Percentiles rank a stretch among this genome's conserved stretches.
These are phyloP conservation scores for Leccinellum rugosiceps DNA, from an alignment of 768 basidiomycete genomes.

Conservation along the genomic window DNA sequence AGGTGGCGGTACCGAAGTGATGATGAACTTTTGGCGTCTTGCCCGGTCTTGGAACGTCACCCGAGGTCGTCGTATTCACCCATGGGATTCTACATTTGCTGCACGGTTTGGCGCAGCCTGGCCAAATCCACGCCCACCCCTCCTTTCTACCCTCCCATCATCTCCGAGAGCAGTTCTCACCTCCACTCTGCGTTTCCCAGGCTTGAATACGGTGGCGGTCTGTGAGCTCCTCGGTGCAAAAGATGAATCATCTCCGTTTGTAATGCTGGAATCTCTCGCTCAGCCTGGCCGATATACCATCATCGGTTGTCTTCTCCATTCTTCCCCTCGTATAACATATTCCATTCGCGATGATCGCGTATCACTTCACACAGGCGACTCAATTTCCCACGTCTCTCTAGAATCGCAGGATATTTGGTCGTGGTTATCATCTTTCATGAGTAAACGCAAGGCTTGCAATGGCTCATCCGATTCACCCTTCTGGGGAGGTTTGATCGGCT, in stretches of 20 bases:
- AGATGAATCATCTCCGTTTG: constrained; percentile 60
- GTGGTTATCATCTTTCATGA: constrained; percentile 75
- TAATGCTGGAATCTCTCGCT: constrained; percentile 73
- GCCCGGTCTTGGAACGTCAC: constrained; percentile 54
- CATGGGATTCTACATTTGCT: constrained; percentile 41
- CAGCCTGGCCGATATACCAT: constrained; percentile 74
- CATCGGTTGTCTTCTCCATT: constrained; percentile 54
- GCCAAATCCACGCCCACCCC: constrained; percentile 43
- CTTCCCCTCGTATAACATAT: constrained; percentile 58
- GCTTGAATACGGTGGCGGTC: constrained; percentile 42
- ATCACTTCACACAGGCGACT: constrained; percentile 39
- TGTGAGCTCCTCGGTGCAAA: constrained; percentile 62
- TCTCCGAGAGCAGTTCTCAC: constrained; percentile 35
- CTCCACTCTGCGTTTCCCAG: constrained; percentile 40
- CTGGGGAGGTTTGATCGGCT: constrained; percentile 82
- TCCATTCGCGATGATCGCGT: constrained; percentile 49
- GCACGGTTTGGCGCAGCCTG: constrained; percentile 50
- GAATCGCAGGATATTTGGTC: constrained; percentile 61
- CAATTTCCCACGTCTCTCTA: constrained; percentile 40
- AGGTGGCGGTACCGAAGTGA: constrained; percentile 62
- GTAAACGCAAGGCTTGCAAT: constrained; percentile 40
- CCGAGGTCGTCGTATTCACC: constrained; percentile 34
- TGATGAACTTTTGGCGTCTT: constrained; percentile 73
- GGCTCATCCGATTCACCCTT: constrained; percentile 62
- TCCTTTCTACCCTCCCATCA: constrained; percentile 16